Conservation (phyloP, 2,329 filamentous ascomycete genomes). For the Microsporum ferrugineum region DNA sequence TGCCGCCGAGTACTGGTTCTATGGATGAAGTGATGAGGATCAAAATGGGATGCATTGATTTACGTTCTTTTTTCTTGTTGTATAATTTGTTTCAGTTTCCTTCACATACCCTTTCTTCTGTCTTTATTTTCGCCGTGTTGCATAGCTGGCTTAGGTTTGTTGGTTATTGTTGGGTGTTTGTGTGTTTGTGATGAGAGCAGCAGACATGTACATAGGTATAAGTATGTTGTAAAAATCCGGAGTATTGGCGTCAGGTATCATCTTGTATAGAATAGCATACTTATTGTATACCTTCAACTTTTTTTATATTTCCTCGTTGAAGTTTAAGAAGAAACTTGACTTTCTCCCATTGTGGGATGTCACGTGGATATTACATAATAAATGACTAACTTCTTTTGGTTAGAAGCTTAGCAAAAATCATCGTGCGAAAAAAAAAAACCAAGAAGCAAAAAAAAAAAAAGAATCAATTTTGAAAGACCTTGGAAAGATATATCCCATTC, state of each 20-base stretch:
- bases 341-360: not conserved
- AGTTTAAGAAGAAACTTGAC: not conserved
- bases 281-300: not conserved
- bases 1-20: conserved; percentile 66
- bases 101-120: not conserved
- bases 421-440: conserved; percentile 2
- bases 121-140: not conserved
- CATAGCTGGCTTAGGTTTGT: not conserved
- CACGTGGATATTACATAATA: not conserved
- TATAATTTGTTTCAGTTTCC: not conserved
- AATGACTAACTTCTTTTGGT: not conserved
- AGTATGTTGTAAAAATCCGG: not conserved
- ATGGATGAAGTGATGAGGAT: conserved; percentile 15
- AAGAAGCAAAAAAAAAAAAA: not conserved
- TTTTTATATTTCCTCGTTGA: not conserved
- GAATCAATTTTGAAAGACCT: not conserved
- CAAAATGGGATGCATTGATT: not conserved
- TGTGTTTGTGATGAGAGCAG: not conserved
- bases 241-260: not conserved
- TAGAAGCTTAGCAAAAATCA: conserved; percentile 1
- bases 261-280: not conserved
- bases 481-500: not conserved
- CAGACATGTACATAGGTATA: not conserved
- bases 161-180: not conserved
- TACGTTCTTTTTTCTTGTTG: not conserved